phyloP scores from a whole-genome alignment of 768 basidiomycete species.

The Leccinum broughii region DNA sequence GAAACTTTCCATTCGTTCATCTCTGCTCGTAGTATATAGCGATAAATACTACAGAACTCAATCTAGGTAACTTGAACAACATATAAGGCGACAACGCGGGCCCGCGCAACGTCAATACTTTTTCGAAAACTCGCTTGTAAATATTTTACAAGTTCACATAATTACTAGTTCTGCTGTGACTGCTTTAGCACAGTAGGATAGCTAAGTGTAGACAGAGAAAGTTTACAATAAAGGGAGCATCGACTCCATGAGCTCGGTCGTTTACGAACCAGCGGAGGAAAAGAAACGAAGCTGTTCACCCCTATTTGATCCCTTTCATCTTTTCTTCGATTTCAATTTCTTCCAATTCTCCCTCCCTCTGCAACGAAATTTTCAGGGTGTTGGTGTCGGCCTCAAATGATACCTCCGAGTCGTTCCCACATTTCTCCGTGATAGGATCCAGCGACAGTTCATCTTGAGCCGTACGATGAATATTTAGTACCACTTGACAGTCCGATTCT shows the following conservation, averaged over 20 bases:
- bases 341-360: not conserved
- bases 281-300: not conserved
- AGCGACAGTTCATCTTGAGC: slow-evolving; percentile 16
- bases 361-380: not conserved
- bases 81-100: too few relatives aligned
- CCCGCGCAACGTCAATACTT: not conserved
- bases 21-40: too few relatives aligned
- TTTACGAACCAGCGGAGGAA: not conserved
- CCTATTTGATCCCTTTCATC: not conserved
- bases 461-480: not conserved
- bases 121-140: not conserved
- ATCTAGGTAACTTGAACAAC: too few relatives aligned
- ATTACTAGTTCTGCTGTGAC: not conserved
- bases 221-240: not conserved
- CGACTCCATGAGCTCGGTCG: not conserved
- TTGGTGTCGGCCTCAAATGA: not conserved
- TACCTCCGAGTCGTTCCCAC: not conserved
- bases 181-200: not conserved
- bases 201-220: not conserved
- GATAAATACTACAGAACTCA: too few relatives aligned
- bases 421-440: slow-evolving; percentile 19
- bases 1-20: too few relatives aligned
- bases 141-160: not conserved
- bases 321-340: not conserved
- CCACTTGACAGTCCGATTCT: slow-evolving; percentile 29